These are phyloP conservation scores for Hansenula anomala DNA, from an alignment of 1,139 yeast genomes.

Conservation along the genomic window DNA sequence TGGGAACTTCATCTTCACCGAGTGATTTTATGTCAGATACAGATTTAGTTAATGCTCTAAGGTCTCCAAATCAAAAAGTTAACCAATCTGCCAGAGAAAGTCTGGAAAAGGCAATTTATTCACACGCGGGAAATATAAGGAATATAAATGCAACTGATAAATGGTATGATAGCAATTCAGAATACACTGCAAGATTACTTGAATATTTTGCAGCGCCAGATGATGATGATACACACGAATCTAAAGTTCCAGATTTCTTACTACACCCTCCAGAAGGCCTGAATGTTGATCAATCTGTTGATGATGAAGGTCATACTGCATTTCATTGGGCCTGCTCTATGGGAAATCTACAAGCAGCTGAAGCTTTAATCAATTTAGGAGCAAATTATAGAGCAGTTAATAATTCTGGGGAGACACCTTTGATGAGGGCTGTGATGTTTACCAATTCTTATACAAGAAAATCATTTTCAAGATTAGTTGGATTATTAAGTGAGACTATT, in stretches of 20 bases:
- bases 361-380: conserved; percentile 62
- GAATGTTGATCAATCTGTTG: conserved; percentile 76
- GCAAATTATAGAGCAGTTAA: conserved; percentile 76
- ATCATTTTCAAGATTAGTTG: conserved; percentile 72
- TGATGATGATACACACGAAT: conserved; percentile 29
- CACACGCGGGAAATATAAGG: conserved; percentile 11
- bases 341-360: conserved; percentile 74
- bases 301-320: conserved; percentile 93
- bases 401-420: conserved; percentile 76
- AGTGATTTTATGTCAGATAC: conserved; percentile 37
- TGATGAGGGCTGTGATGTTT: conserved; percentile 77
- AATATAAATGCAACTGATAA: conserved; percentile 4
- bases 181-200: conserved; percentile 36
- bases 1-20: conserved; percentile 27
- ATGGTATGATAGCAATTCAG: conserved; percentile 28
- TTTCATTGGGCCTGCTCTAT: conserved; percentile 97
- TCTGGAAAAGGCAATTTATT: conserved; percentile 16
- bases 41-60: conserved; percentile 34
- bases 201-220: conserved; percentile 69
- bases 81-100: conserved; percentile 19
- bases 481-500: conserved; percentile 59
- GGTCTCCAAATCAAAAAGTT: conserved; percentile 21
- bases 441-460: conserved; percentile 83
- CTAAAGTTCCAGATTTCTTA: conserved; percentile 62
- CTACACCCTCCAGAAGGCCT: conserved; percentile 68